phyloP scores from a whole-genome alignment of 306 rosid species.

The Amphicarpaea edgeworthii region DNA sequence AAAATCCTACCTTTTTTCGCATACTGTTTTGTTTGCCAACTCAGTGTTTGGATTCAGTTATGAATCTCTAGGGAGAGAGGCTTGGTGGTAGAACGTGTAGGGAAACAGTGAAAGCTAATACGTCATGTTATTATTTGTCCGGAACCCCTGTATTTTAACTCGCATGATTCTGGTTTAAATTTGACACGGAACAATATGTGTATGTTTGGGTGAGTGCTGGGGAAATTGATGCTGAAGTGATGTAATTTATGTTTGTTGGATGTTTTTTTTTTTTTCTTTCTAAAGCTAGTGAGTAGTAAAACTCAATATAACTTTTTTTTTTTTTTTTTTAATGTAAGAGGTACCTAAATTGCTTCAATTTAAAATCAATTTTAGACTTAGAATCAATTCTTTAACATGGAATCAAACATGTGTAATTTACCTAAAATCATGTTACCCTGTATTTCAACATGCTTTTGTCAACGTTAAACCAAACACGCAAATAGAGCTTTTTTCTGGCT shows the following conservation, averaged over 20 bases:
- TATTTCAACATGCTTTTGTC: background rate
- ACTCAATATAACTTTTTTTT: background rate
- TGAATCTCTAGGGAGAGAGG: constrained; percentile 12
- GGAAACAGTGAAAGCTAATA: constrained; percentile 6
- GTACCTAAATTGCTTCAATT: background rate
- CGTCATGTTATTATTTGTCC: constrained; percentile 17
- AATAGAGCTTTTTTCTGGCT: constrained; percentile 6
- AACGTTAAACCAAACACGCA: background rate
- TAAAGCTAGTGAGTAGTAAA: background rate
- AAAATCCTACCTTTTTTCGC: constrained; percentile 15
- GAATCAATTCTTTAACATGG: background rate
- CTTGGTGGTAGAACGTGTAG: constrained; percentile 18
- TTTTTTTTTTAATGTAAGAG: background rate
- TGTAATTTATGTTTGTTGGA: background rate
- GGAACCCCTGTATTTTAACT: constrained; percentile 1
- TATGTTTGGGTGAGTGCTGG: background rate
- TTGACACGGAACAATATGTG: background rate
- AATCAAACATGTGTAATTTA: background rate
- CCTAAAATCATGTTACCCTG: background rate
- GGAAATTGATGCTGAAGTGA: background rate
- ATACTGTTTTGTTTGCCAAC: constrained; percentile 2
- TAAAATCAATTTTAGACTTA: background rate
- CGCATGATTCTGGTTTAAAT: constrained; percentile 27
- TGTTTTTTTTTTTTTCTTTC: constrained; percentile 1
- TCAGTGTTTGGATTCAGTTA: constrained; percentile 38